Base-by-base conservation (phyloP, 169 alveolate species). In the Cystoisospora suis region DNA sequence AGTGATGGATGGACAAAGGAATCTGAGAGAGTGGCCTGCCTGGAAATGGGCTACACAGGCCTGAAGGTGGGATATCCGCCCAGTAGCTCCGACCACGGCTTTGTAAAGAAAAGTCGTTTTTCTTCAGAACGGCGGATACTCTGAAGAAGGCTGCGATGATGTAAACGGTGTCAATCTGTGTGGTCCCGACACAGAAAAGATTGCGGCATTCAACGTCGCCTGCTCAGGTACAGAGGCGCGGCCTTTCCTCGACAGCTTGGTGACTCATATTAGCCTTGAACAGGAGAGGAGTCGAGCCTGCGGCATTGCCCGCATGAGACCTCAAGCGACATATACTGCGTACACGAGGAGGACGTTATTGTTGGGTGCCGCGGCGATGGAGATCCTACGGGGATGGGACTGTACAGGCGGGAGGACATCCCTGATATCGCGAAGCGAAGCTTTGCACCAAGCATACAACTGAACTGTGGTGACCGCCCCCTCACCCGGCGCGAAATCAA, bases 101-200 rank as follows among this genome's bases (percentile, higher is more conserved):
- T 53, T 12, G 23, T 23, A 23, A 15, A 12, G 65, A 15, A 53
- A 53, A 12, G 23, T 15, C 12, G 65, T 56, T 56, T 56, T 83
- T 23, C 56, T 93, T 36, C 93, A 96, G 93, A 95, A 96, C 56
- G 97, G 97, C 40, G 98, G 98, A n/a, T 83, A 94, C 77, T 97
- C 97, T 20, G 96, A 94, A 32, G 94, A 93, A 34, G 94, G 91
- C 36, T 97, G 98, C 46, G 81, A 95, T 40, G 96, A 95, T 47
- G 94, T 97, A 53, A 90, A 94, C 42, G 98, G 98, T 23, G 96
- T 94, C 42, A 95, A 97, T 91, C 93, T 95, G 23, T 97, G 98
- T 91, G 98, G 98, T 0, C 96, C 94, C 42, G 94, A 93, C 46
- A 91, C 92, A 29, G 95, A 94, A 59, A 95, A 94, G 90, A 97